A percentile compares a stretch with the other conserved stretches of the same genome.
Evolutionary conservation across 1,284 basidiomycete genomes (phyloP).

Genomic region (Boletus smithii): DNA sequence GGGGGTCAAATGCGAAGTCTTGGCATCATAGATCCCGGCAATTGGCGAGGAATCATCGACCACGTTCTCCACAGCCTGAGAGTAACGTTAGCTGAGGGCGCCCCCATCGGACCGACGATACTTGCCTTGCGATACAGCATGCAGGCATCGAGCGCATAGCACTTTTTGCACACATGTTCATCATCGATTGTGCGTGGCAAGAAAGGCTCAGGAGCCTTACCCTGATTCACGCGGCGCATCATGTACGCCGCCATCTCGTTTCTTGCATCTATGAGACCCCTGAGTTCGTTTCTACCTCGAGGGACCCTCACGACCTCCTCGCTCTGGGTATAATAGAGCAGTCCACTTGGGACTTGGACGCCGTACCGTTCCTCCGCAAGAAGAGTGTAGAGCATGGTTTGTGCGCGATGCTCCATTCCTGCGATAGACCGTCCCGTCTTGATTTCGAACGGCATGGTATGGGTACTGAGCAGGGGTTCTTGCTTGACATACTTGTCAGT

Average conservation of each 20-base stretch:
- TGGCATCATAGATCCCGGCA: constrained; percentile 71
- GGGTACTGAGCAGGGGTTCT: constrained; percentile 21
- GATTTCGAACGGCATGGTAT: constrained; percentile 86
- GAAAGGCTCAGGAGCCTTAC: constrained; percentile 46
- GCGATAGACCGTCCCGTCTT: constrained; percentile 85
- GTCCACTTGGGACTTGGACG: constrained; percentile 63
- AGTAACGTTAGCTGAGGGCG: constrained; percentile 2
- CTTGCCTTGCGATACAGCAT: constrained; percentile 90
- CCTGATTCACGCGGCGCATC: constrained; percentile 39
- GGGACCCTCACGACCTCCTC: constrained; percentile 85
- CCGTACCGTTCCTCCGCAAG: constrained; percentile 90
- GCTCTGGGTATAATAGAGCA: constrained; percentile 92
- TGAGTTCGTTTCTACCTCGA: constrained; percentile 76
- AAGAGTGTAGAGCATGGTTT: constrained; percentile 96
- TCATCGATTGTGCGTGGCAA: constrained; percentile 88
- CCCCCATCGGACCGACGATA: constrained; percentile 6
- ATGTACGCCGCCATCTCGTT: constrained; percentile 87
- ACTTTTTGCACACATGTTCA: constrained; percentile 72
- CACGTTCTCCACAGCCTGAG: constrained; percentile 69
- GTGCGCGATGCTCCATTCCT: constrained; percentile 91
- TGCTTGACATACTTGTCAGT: constrained; percentile 19
- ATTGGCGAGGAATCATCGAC: constrained; percentile 63
- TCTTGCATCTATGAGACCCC: constrained; percentile 76
- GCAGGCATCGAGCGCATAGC: constrained; percentile 83
- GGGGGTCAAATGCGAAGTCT: constrained; percentile 77